Percentiles rank a stretch among this genome's conserved stretches.
These are phyloP conservation scores for Eimeria brunetti DNA, from an alignment of 169 alveolate genomes.

Conservation along the genomic window DNA sequence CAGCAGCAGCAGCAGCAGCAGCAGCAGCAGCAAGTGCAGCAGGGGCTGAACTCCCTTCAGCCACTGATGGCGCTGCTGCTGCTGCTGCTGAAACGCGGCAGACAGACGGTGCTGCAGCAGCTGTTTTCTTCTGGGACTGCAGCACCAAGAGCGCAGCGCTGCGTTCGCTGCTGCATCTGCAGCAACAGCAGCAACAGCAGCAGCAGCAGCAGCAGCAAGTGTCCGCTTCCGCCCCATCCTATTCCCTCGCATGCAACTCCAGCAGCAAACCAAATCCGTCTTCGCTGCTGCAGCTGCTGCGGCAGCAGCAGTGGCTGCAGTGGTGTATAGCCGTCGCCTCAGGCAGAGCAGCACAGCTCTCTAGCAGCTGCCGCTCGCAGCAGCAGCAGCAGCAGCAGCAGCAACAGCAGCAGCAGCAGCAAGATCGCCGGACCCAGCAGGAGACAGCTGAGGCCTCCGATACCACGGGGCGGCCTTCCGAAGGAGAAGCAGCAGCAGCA, in stretches of 20 bases:
- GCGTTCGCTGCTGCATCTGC: conserved; percentile 6
- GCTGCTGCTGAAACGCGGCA: neutral
- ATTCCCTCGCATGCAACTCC: neutral
- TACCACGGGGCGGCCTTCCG: neutral
- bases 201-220: conserved; percentile 18
- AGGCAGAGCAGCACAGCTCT: conserved; percentile 56
- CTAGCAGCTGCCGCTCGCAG: conserved; percentile 34
- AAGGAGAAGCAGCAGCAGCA: conserved; percentile 1
- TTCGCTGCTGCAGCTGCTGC: conserved; percentile 49
- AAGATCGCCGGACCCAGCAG: neutral
- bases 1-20: neutral
- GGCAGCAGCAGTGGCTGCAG: conserved; percentile 72
- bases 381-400: conserved; percentile 54
- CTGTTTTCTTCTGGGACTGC: conserved; percentile 47
- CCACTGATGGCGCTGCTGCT: neutral
- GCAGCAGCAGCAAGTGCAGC: neutral
- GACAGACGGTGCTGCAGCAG: neutral
- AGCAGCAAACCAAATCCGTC: neutral
- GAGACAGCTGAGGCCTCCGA: conserved; percentile 5
- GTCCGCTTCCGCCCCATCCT: neutral
- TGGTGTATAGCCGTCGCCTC: conserved; percentile 61
- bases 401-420: conserved; percentile 43
- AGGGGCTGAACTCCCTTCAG: neutral
- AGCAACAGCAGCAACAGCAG: conserved; percentile 38
- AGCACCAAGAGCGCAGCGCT: conserved; percentile 2